Evolutionary conservation across 2,329 filamentous ascomycete genomes (phyloP), one percentile per base, ranked within the genome.

Genomic region (Paecilomyces formosus): DNA sequence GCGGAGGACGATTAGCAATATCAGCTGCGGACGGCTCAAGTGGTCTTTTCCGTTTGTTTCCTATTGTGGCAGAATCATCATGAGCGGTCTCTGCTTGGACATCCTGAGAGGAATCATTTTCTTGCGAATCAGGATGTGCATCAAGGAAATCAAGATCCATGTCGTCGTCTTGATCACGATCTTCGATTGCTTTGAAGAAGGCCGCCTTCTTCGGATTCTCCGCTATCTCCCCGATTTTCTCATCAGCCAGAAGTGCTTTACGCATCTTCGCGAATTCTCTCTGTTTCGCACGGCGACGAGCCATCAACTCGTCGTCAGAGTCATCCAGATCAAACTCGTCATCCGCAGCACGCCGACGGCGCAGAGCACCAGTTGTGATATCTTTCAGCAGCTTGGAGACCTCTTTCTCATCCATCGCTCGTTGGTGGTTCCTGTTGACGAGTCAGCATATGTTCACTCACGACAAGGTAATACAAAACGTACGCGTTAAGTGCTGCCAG

Each of bases 351-450:
- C 89, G 87, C 71, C 95, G 93, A 61, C 90, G 88, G 11, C 92
- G 88, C 55, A 99, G 82, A 72, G 86, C 88, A 55, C 94, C 94
- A 12, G 88, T 95, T 3, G 90, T 94, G 66, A 99, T 88, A 70
- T 97, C 93, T 66, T 90, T 92, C 81, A 94, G 91, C 55, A 99
- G 83, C 77, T 94, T 94, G 67, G 92, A 89, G 13, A 97, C 88
- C 64, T 90, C 86, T 66, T 93, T 91, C 72, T 96, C 92, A 67
- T 97, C 91, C 39, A 85, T 84, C 39, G 82, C 85, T 61, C 91
- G 87, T 66, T 93, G 87, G 55, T 89, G 88, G 65, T 95, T 88
- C 31, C 89, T 93, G 61, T 58, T 53, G 56, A 58, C 58, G 30
- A 65, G 65, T 70, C 57, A 71, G 64, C 26, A 66, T 30, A 30